phyloP scores from a whole-genome alignment of 495 filamentous ascomycete species.

The Podospora pseudopauciseta region DNA sequence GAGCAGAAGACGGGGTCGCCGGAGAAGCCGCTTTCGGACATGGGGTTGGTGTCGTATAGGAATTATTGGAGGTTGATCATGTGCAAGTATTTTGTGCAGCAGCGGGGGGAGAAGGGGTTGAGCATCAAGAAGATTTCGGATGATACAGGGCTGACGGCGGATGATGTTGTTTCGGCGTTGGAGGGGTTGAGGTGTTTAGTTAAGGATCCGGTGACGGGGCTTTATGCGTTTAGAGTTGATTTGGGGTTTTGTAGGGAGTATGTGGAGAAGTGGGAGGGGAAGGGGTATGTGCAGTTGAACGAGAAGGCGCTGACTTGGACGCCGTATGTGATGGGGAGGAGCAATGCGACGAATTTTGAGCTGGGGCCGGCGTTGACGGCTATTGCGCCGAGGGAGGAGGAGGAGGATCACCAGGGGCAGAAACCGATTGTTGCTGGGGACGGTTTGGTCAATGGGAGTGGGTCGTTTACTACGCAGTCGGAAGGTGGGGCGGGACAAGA shows the following conservation, averaged over 20 bases:
- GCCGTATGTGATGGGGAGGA: slow-evolving; percentile 93
- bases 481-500: slow-evolving; percentile 17
- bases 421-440: slow-evolving; percentile 38
- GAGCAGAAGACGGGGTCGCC: slow-evolving; percentile 94
- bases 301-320: slow-evolving; percentile 84
- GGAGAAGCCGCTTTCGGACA: slow-evolving; percentile 95
- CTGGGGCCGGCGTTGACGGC: slow-evolving; percentile 77
- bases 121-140: slow-evolving; percentile 80
- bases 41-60: slow-evolving; percentile 94
- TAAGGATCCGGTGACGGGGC: slow-evolving; percentile 79
- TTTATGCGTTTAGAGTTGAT: slow-evolving; percentile 85
- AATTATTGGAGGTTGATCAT: slow-evolving; percentile 93
- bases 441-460: slow-evolving; percentile 33
- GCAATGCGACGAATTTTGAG: slow-evolving; percentile 79
- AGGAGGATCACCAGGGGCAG: slow-evolving; percentile 40
- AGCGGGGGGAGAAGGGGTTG: slow-evolving; percentile 57
- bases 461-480: slow-evolving; percentile 21
- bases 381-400: slow-evolving; percentile 80
- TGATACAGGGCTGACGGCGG: slow-evolving; percentile 90
- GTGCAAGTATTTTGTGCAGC: slow-evolving; percentile 65
- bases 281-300: slow-evolving; percentile 81
- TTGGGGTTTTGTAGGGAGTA: slow-evolving; percentile 76
- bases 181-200: slow-evolving; percentile 87
- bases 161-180: slow-evolving; percentile 90
- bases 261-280: slow-evolving; percentile 79